A percentile compares a stretch with the other conserved stretches of the same genome.
These are phyloP conservation scores for Sporothrix variecibatus DNA, from an alignment of 2,329 filamentous ascomycete species.

Conservation along the genomic window DNA sequence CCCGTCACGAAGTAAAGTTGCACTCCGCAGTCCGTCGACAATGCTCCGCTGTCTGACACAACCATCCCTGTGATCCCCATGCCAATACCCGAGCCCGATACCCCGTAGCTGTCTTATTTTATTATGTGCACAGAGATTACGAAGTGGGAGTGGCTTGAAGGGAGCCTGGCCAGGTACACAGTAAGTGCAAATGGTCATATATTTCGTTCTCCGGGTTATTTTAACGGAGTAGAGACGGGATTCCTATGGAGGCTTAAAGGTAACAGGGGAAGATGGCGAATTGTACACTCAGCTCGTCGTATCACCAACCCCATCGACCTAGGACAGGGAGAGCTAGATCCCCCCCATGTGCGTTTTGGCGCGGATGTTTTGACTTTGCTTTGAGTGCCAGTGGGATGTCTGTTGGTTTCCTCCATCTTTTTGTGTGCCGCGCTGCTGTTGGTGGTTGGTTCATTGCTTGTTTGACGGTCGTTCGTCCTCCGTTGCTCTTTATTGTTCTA, in stretches of 20 bases:
- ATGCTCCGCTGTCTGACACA: constrained; percentile 18
- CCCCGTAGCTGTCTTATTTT: not conserved
- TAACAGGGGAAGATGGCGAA: not conserved
- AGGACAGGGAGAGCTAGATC: not conserved
- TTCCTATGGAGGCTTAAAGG: not conserved
- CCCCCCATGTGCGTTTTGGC: not conserved
- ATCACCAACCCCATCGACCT: not conserved
- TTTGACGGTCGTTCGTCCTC: not conserved
- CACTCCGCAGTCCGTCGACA: constrained; percentile 4
- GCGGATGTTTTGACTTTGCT: not conserved
- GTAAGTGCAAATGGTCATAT: not conserved
- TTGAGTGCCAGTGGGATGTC: not conserved
- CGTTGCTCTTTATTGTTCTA: not conserved
- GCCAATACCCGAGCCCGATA: not conserved
- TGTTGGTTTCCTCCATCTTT: not conserved
- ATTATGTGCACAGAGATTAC: not conserved
- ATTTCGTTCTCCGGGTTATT: not conserved
- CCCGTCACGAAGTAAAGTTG: not conserved
- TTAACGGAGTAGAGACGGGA: not conserved
- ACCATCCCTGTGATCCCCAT: constrained; percentile 16
- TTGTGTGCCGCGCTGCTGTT: not conserved
- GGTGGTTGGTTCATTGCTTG: not conserved
- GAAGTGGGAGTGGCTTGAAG: not conserved
- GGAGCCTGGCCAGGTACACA: not conserved
- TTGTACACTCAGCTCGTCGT: not conserved